A percentile compares a stretch with the other conserved stretches of the same genome.
Evolutionary conservation across 768 basidiomycete species (phyloP).

Genomic region (Roridomyces roridus): DNA sequence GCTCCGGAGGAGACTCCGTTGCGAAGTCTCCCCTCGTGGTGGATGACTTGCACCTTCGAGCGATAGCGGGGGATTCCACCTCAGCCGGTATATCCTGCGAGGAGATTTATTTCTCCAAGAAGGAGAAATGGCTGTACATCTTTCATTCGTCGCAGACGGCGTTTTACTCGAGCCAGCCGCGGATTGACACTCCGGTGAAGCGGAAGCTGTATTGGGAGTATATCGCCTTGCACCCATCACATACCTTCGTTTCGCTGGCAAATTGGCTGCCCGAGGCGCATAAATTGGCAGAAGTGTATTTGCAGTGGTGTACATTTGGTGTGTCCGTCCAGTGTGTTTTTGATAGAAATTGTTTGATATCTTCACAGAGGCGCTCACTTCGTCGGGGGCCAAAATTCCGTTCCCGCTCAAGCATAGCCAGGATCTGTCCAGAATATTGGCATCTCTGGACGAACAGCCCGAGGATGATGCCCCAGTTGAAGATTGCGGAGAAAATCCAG

Average conservation of each 20-base stretch:
- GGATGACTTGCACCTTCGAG: background rate
- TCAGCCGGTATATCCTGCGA: background rate
- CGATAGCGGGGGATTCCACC: background rate
- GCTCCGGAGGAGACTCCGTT: background rate
- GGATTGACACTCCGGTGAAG: background rate
- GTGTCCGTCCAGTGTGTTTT: background rate
- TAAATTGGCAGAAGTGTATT: conserved; percentile 1
- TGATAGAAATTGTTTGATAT: background rate
- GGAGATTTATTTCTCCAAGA: background rate
- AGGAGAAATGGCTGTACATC: background rate
- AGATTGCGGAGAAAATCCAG: too few relatives aligned
- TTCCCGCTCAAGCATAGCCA: conserved; percentile 13
- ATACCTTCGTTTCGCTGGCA: background rate
- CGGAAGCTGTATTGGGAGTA: conserved; percentile 9
- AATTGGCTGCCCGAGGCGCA: conserved; percentile 4
- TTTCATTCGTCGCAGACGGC: conserved; percentile 6
- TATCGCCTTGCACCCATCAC: conserved; percentile 1
- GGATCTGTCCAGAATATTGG: conserved; percentile 1
- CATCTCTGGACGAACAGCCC: background rate
- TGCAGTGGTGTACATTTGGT: conserved; percentile 13
- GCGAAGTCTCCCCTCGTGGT: background rate
- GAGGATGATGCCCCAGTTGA: background rate
- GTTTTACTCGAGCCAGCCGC: background rate
- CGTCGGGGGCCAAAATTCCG: conserved; percentile 3
- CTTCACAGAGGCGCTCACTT: conserved; percentile 15